A percentile compares a stretch with the other conserved stretches of the same genome.
phyloP scores from a whole-genome alignment of 257 asterid species.

The Salvia splendens region DNA sequence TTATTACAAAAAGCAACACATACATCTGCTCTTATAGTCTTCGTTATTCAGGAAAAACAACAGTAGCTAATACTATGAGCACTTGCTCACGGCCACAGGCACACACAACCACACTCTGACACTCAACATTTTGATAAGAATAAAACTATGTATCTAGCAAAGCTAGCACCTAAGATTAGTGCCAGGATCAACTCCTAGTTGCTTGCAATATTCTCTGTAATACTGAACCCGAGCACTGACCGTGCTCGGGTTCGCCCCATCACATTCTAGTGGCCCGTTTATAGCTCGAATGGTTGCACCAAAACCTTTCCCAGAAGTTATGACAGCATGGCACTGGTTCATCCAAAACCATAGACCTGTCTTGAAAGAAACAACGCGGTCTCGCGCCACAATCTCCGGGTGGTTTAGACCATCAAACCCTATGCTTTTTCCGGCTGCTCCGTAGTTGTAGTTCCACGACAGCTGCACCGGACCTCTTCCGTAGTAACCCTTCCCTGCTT shows the following conservation, averaged over 20 bases:
- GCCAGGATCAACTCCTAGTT: conserved; percentile 37
- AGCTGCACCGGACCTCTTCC: conserved; percentile 44
- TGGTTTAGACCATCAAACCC: conserved; percentile 40
- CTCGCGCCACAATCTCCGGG: conserved; percentile 34
- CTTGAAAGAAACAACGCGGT: conserved; percentile 31
- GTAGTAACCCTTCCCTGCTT: conserved; percentile 25
- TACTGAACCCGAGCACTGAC: conserved; percentile 29
- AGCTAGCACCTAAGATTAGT: conserved; percentile 26
- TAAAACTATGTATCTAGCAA: background rate
- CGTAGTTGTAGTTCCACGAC: conserved; percentile 45
- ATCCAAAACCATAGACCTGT: conserved; percentile 46
- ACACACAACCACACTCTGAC: too few species aligned
- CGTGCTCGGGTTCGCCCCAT: conserved; percentile 25
- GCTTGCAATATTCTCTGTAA: conserved; percentile 35
- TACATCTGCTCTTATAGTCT: too few species aligned
- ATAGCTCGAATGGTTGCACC: conserved; percentile 43
- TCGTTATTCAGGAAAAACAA: too few species aligned
- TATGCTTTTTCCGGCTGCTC: conserved; percentile 34
- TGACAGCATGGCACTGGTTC: conserved; percentile 32
- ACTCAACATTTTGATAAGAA: background rate
- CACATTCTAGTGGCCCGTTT: conserved; percentile 30
- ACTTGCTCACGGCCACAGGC: too few species aligned
- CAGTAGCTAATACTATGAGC: too few species aligned
- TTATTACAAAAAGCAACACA: too few species aligned
- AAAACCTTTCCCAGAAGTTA: conserved; percentile 37